Base-by-base conservation (phyloP, 768 basidiomycete genomes). In the Phlebiopsis flavidoalba region DNA sequence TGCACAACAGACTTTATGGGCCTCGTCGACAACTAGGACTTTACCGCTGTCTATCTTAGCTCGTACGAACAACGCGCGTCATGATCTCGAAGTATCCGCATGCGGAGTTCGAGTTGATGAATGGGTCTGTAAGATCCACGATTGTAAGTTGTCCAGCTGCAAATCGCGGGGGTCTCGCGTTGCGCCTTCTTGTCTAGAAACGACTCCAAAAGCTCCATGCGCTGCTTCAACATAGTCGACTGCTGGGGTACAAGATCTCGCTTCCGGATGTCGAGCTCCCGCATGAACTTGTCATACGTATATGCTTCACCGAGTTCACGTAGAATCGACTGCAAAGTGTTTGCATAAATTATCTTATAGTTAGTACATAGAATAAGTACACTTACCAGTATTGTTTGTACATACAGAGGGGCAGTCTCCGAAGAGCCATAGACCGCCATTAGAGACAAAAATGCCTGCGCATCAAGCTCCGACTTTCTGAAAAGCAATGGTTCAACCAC, bases 21-120 rank as follows among this genome's bases (percentile, higher is more conserved):
- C 88, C 61, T 91, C 89, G 50, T 91, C 88, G 0, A 90, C 84
- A 0, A 91, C 79, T 1, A 88, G 77, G 0, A 88, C 81, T 59
- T 89, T 89, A 5, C 87, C 88, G 0, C 84, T 85, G 3, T 72
- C 76, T 2, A 87, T 77, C 1, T 83, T 73, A 1, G 84, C 79
- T 26, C 88, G 78, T 11, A 87, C 78, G 64, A 90, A 91, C 1
- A 87, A 66, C n/a, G 40, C 88, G 78, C 0, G 81, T 78, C 0
- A 90, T 71, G 7, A 91, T 87, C 59, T 91, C 87, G 57, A 90
- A 91, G 3, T 90, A 69, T 0, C 82, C 82, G 63, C 88, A 88
- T 1, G 89, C 89, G 0, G 85, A 82, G 0, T 76, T 76, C 1
- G 84, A 72, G 65, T 91, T 89, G 10, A 89, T 79, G 64, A 90